These are phyloP conservation scores for Melampsora larici-populina DNA, from an alignment of 1,284 basidiomycete genomes.

Conservation along the genomic window DNA sequence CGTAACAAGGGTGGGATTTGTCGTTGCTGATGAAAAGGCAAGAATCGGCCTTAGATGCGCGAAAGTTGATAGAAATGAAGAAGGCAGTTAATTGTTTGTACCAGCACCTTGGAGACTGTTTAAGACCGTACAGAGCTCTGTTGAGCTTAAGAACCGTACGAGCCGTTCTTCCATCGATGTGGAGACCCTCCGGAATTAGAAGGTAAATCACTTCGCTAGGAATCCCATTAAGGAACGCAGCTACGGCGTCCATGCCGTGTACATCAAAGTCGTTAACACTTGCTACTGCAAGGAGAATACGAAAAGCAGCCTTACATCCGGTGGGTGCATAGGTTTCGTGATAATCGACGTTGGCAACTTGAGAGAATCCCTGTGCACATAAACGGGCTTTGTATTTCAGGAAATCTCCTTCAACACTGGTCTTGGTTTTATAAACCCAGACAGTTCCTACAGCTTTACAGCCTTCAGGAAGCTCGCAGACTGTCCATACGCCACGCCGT, in stretches of 20 bases:
- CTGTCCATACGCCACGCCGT: constrained; percentile 7
- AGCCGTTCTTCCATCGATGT: background rate
- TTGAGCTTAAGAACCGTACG: background rate
- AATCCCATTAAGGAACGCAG: constrained; percentile 1
- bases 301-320: background rate
- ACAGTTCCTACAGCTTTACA: background rate
- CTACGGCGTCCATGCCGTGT: too few species aligned
- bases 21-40: background rate
- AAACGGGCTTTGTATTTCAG: constrained; percentile 13
- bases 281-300: background rate
- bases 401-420: background rate
- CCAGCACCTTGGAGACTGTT: constrained; percentile 10
- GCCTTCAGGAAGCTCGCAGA: background rate
- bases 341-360: background rate
- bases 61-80: constrained; percentile 9
- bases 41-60: background rate
- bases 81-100: background rate
- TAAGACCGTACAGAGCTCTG: background rate
- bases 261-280: background rate
- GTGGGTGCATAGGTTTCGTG: constrained; percentile 18
- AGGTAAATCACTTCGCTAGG: constrained; percentile 4
- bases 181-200: background rate
- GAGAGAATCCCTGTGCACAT: too few species aligned
- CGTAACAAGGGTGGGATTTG: background rate
- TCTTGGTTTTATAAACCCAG: constrained; percentile 16